Base-by-base conservation (phyloP, 306 rosid species). In the Prunus salicina region DNA sequence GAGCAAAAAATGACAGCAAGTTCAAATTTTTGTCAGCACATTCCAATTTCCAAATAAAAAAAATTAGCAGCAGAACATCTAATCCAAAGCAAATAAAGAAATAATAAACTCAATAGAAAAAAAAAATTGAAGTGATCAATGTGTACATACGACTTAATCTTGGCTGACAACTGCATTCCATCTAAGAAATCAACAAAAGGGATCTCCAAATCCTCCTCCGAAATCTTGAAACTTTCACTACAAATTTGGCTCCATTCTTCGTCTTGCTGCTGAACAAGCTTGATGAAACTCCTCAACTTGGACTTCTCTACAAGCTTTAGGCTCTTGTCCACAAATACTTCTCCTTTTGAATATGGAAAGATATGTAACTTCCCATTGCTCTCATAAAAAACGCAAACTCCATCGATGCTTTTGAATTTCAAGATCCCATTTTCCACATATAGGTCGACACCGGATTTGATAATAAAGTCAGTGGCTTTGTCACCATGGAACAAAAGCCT, bases 241-340 rank as follows among this genome's bases (percentile, higher is more conserved):
- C 8, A 7, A 38, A 38, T 38, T 38, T 38, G 43, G 2, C 9
- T 38, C 43, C 73, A 74, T 41, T 74, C 86, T 60, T 67, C 69
- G 7, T 65, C 86, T 50, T 90, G 98, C 78, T 86, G 90, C 87
- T 90, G 97, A 82, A 95, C 95, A 19, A 91, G 93, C 89, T 91
- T 92, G 81, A 92, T 88, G 82, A 95, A 92, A 72, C 89, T 86
- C 96, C 86, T 92, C 85, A 95, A 79, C 80, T 88, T 93, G 62
- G 84, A 88, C 87, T 95, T 95, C 82, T 92, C 99, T 67, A 72
- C 83, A 76, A 88, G 85, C 4, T 87, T 83, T 61, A 92, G 81
- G 27, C 86, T 91, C 81, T 83, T 88, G 62, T 92, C 97, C 43
- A 38, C 43, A 38, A 38, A 38, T 7, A 38, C 43, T 38, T 38